A percentile compares a stretch with the other conserved stretches of the same genome.
These are phyloP conservation scores for Monoraphidium neglectum DNA, from an alignment of 139 green algal genomes.

Conservation along the genomic window DNA sequence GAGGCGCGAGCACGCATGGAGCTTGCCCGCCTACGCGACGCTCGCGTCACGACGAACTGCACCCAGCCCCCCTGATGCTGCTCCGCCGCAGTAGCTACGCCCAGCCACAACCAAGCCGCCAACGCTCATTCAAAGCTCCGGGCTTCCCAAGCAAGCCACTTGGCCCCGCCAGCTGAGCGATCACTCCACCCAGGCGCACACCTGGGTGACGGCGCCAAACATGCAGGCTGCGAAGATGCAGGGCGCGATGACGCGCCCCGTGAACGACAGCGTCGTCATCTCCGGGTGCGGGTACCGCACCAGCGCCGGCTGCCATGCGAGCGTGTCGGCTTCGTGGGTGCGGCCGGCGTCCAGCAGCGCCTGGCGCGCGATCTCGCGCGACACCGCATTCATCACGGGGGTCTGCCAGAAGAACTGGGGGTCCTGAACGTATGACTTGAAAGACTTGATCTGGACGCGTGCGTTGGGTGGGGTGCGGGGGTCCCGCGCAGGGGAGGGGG, in stretches of 20 bases:
- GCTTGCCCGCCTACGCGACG: neutral
- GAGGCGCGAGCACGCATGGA: neutral
- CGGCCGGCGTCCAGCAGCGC: constrained; percentile 13
- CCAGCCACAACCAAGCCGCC: no score
- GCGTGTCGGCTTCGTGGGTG: neutral
- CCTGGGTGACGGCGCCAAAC: constrained; percentile 83
- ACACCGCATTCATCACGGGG: constrained; percentile 74
- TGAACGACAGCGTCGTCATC: constrained; percentile 60
- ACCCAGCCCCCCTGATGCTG: constrained; percentile 85
- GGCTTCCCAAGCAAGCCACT: no score
- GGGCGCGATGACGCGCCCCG: constrained; percentile 69
- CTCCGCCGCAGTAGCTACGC: constrained; percentile 79
- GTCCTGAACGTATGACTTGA: constrained; percentile 72
- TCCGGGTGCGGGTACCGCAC: constrained; percentile 80
- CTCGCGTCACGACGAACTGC: neutral
- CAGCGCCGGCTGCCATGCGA: constrained; percentile 49
- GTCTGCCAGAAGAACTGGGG: constrained; percentile 58
- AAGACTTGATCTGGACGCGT: constrained; percentile 44
- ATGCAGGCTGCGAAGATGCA: constrained; percentile 97
- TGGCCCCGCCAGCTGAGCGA: no score
- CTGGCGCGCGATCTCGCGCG: constrained; percentile 71
- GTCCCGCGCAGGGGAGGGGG: no score
- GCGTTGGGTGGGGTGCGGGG: no score
- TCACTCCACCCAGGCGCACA: neutral
- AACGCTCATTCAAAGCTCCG: no score